phyloP scores from a whole-genome alignment of 2,329 filamentous ascomycete species.

The Aphanocladium album region DNA sequence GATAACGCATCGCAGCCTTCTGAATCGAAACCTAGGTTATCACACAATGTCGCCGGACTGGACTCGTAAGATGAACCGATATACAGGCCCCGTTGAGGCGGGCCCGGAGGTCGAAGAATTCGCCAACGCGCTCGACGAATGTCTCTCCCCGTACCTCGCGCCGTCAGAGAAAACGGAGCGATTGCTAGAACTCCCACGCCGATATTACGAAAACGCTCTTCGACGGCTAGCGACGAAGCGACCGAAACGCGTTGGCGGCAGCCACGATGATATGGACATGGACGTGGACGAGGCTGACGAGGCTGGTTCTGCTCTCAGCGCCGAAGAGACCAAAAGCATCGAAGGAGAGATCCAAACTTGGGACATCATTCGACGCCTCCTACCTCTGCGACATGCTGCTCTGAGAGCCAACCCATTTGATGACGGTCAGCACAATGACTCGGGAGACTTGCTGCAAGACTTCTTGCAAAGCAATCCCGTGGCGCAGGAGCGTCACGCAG shows the following conservation, averaged over 20 bases:
- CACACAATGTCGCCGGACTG: background rate
- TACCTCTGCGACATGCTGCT: conserved; percentile 61
- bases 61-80: background rate
- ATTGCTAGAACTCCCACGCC: conserved; percentile 56
- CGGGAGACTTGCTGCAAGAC: conserved; percentile 51
- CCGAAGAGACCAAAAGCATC: conserved; percentile 45
- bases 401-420: conserved; percentile 19
- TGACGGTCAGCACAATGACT: conserved; percentile 20
- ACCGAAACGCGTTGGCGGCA: conserved; percentile 24
- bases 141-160: conserved; percentile 48
- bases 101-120: conserved; percentile 84
- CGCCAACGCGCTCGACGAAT: conserved; percentile 74
- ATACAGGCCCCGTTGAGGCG: conserved; percentile 46
- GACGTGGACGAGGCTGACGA: conserved; percentile 49
- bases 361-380: conserved; percentile 73
- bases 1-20: background rate
- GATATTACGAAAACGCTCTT: conserved; percentile 54
- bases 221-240: conserved; percentile 27
- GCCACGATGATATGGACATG: conserved; percentile 47
- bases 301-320: conserved; percentile 20
- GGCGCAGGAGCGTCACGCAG: conserved; percentile 71
- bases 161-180: conserved; percentile 55
- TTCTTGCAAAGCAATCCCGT: conserved; percentile 69
- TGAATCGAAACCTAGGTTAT: background rate
- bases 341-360: conserved; percentile 86